These are phyloP conservation scores for Silene conica DNA, from an alignment of 148 eudicot species.

Conservation along the genomic window DNA sequence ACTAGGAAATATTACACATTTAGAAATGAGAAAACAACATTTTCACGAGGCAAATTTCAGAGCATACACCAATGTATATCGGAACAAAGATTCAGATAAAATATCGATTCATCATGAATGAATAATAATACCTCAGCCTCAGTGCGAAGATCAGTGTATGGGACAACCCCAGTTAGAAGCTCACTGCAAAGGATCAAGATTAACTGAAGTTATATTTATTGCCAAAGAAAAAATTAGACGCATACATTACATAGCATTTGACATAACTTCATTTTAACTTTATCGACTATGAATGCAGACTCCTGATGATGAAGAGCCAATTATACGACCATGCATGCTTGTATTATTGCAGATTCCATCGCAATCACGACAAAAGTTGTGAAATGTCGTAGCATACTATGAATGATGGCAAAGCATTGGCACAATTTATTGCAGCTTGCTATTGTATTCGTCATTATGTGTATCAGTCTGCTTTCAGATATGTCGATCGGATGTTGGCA, in stretches of 20 bases:
- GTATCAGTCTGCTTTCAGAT: neutral
- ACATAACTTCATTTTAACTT: neutral
- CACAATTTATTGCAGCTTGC: neutral
- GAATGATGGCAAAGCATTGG: neutral
- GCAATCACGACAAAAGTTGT: neutral
- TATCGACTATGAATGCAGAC: neutral
- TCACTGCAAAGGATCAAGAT: conserved; percentile 57
- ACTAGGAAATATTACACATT: neutral
- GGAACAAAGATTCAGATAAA: neutral
- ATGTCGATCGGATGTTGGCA: neutral
- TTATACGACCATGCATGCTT: neutral
- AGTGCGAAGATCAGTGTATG: conserved; percentile 92
- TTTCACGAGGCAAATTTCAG: neutral
- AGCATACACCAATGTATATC: neutral
- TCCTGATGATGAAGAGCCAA: neutral
- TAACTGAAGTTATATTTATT: neutral
- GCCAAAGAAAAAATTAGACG: neutral
- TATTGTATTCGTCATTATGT: neutral
- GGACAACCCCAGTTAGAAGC: conserved; percentile 92
- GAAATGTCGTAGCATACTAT: neutral
- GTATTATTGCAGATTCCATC: neutral
- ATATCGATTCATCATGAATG: conserved; percentile 11
- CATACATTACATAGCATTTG: neutral
- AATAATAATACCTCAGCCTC: conserved; percentile 92
- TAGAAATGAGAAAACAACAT: neutral